Conservation (phyloP, 768 basidiomycete genomes). For the Amyloporia xantha region DNA sequence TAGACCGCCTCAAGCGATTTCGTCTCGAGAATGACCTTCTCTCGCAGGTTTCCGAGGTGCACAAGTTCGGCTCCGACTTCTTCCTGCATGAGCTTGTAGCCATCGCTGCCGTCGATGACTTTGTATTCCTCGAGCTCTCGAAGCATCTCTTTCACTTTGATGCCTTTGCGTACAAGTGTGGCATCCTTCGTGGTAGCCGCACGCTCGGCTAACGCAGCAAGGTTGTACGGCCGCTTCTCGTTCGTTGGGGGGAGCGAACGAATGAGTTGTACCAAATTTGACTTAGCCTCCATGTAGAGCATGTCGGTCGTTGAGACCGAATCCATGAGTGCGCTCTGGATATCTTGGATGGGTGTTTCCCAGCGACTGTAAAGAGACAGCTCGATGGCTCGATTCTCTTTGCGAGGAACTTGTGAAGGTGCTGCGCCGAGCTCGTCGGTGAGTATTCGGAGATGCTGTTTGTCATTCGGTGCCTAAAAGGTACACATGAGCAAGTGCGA, state of each 20-base stretch:
- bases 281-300: constrained; percentile 99
- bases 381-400: constrained; percentile 94
- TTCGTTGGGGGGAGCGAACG: constrained; percentile 85
- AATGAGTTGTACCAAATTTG: constrained; percentile 95
- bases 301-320: constrained; percentile 96
- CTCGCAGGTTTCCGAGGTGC: constrained; percentile 92
- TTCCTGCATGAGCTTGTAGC: constrained; percentile 94
- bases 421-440: constrained; percentile 94
- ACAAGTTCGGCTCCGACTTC: constrained; percentile 93
- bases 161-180: constrained; percentile 89
- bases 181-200: constrained; percentile 98
- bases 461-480: constrained; percentile 88
- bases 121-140: constrained; percentile 90
- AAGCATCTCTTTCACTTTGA: constrained; percentile 99
- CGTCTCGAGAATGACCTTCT: constrained; percentile 91
- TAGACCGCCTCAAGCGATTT: constrained; percentile 93
- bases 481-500: constrained; percentile 4
- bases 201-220: constrained; percentile 82
- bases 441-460: constrained; percentile 92
- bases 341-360: constrained; percentile 98
- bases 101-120: constrained; percentile 75
- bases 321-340: constrained; percentile 94
- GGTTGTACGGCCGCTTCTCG: constrained; percentile 85
- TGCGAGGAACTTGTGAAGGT: constrained; percentile 92
- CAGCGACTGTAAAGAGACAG: constrained; percentile 92